Evolutionary conservation across 768 basidiomycete genomes (phyloP), one percentile per base, ranked within the genome.

Genomic region (Trametes coccinea): DNA sequence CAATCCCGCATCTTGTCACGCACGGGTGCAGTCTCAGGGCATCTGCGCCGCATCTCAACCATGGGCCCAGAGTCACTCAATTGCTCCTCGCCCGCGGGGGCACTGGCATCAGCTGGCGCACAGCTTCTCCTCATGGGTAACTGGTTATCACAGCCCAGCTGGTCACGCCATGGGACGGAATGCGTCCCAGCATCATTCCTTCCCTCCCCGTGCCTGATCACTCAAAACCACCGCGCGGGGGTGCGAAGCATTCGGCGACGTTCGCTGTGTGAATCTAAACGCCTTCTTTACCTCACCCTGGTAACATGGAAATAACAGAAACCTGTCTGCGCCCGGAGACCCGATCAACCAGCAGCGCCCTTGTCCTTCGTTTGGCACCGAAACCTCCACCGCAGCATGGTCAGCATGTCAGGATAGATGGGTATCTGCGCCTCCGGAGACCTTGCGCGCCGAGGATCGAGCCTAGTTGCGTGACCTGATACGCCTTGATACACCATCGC

Each of bases 281-380:
- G 59, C 53, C 29, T 50, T 56, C 50, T 17, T 67, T 67, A 65
- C 61, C 62, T 65, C 61, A 65, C 60, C 66, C 53, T 67, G 52
- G 67, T 65, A 57, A 67, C 67, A 47, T 47, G 47, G 67, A 67
- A 67, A 31, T 46, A 60, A 60, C 59, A 63, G 59, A 61, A 66
- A 27, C 41, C 47, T 51, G 57, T 59, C 57, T 41, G 48, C 54
- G 47, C 50, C 58, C 46, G 45, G 45, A 17, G 51, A 34, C 52
- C 56, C 56, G 56, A 62, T 57, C 61, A 53, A 22, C 37, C n/a
- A 53, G 30, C 53, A 55, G 39, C 29, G 43, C 57, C 60, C 56
- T 62, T 59, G 48, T 59, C 56, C 64, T 56, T 53, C 57, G 56
- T 53, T 54, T 39, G 56, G 52, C 37, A 31, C 27, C 37, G 39